phyloP scores from a whole-genome alignment of 2,329 filamentous ascomycete species.

The Fusarium mundagurra region DNA sequence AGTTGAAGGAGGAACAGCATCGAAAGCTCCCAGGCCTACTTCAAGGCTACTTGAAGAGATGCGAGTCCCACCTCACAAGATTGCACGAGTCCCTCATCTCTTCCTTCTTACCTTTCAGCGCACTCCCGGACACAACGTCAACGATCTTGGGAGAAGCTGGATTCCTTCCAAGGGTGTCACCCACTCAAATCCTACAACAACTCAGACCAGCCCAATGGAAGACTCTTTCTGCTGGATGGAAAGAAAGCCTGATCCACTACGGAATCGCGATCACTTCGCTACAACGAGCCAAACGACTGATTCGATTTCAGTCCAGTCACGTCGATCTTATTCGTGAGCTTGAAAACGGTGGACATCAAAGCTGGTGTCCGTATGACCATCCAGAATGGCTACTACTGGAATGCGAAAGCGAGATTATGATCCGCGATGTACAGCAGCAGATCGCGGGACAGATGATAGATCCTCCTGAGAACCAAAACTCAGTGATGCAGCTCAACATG shows the following conservation, averaged over 20 bases:
- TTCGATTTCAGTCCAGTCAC: slow-evolving; percentile 36
- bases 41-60: background rate
- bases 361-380: slow-evolving; percentile 61
- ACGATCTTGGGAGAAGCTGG: background rate
- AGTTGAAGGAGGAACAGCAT: background rate
- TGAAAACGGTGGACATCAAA: slow-evolving; percentile 61
- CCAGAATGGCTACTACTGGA: slow-evolving; percentile 74
- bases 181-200: slow-evolving; percentile 48
- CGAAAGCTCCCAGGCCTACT: background rate
- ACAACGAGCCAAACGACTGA: slow-evolving; percentile 56
- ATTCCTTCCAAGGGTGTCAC: slow-evolving; percentile 44
- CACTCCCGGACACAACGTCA: rapidly evolving
- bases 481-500: slow-evolving; percentile 75
- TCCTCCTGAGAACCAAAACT: slow-evolving; percentile 53
- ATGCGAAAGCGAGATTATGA: slow-evolving; percentile 68
- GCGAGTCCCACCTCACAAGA: background rate
- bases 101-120: background rate
- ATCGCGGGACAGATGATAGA: slow-evolving; percentile 67
- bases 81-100: background rate
- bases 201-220: slow-evolving; percentile 44
- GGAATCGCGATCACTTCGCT: slow-evolving; percentile 52
- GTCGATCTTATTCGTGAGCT: slow-evolving; percentile 54
- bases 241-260: slow-evolving; percentile 49
- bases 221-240: slow-evolving; percentile 48
- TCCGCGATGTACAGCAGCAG: slow-evolving; percentile 67